Evolutionary conservation across 2,329 filamentous ascomycete species (phyloP).

Genomic region (Phyllosticta paracitricarpa): DNA sequence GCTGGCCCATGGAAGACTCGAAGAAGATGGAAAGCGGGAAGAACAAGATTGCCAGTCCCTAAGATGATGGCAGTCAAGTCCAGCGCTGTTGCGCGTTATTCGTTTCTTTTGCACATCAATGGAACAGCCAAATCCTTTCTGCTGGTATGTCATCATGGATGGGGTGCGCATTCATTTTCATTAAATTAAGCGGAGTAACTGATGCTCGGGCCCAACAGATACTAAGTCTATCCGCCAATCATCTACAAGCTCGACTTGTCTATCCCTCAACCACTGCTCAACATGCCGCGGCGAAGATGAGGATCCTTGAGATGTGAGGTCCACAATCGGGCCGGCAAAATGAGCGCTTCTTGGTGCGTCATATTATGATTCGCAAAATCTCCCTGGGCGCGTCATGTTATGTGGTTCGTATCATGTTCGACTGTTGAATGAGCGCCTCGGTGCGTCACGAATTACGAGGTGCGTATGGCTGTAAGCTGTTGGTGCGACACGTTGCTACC

Average conservation of each 20-base stretch:
- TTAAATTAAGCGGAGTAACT: not conserved
- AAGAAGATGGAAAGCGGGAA: not conserved
- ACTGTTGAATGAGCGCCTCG: not conserved
- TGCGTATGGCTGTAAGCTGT: not conserved
- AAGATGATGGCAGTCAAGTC: not conserved
- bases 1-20: not conserved
- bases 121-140: not conserved
- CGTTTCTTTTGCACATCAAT: not conserved
- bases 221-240: not conserved
- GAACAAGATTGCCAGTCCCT: not conserved
- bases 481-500: not conserved
- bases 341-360: not conserved
- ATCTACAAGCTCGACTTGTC: not conserved
- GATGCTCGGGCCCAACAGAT: not conserved
- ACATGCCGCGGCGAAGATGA: not conserved
- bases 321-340: not conserved
- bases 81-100: not conserved
- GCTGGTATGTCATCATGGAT: not conserved
- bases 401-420: not conserved
- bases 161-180: not conserved
- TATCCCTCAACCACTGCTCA: not conserved
- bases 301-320: too few relatives aligned
- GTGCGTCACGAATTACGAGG: not conserved
- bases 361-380: not conserved
- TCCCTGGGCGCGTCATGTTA: not conserved